A percentile compares a stretch with the other conserved stretches of the same genome.
Conservation (phyloP, 2,329 filamentous ascomycete genomes). For the Xylariaceae sp. region DNA sequence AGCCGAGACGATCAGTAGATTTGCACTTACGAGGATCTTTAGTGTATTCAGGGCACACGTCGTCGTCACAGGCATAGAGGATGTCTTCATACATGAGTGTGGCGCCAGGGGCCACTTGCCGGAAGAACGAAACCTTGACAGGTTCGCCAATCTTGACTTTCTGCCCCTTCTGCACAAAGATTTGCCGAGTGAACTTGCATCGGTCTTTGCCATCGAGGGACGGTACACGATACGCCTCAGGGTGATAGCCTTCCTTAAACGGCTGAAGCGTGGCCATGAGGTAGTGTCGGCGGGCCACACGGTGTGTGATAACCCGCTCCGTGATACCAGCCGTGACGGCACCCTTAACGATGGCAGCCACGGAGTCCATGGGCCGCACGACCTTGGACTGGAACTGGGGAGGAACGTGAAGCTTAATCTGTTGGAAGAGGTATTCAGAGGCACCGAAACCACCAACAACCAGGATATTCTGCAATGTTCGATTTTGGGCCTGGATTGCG, state of each 20-base stretch:
- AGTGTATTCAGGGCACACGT: constrained; percentile 96
- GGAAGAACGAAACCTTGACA: constrained; percentile 97
- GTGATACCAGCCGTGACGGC: constrained; percentile 97
- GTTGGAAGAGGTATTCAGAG: constrained; percentile 97
- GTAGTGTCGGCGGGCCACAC: constrained; percentile 94
- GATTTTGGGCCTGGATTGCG: constrained; percentile 95
- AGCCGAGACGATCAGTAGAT: background rate
- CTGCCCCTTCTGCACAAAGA: constrained; percentile 97
- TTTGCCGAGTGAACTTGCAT: constrained; percentile 97
- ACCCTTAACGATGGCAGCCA: constrained; percentile 96
- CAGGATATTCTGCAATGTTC: constrained; percentile 87
- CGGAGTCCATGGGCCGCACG: constrained; percentile 96
- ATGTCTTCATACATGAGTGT: constrained; percentile 99
- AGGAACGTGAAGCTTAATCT: constrained; percentile 97
- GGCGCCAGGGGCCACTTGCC: constrained; percentile 92
- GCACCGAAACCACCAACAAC: constrained; percentile 98
- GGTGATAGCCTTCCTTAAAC: constrained; percentile 98
- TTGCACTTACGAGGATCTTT: constrained; percentile 90
- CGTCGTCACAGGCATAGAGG: constrained; percentile 93
- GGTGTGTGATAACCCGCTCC: constrained; percentile 91
- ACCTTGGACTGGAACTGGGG: constrained; percentile 98
- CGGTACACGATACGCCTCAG: constrained; percentile 94
- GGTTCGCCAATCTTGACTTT: constrained; percentile 99
- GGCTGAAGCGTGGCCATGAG: constrained; percentile 98
- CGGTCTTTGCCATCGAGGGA: constrained; percentile 94